These are phyloP conservation scores for Bruguiera sexangula DNA, from an alignment of 345 rosid genomes.

Conservation along the genomic window DNA sequence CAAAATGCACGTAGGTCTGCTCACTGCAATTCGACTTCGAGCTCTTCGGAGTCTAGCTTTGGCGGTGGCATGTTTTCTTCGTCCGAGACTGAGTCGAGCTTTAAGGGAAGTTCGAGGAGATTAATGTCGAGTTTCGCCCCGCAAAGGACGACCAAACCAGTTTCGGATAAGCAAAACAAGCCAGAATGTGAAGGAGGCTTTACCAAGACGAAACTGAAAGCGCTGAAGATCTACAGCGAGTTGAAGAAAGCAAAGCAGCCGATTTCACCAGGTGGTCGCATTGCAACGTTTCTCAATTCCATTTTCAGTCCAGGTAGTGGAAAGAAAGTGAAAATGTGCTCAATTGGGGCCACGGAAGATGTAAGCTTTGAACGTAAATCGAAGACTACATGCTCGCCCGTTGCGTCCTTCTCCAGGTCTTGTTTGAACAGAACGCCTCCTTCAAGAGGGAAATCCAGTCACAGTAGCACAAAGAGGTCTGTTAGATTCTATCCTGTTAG, in stretches of 20 bases:
- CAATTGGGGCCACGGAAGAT: conserved; percentile 55
- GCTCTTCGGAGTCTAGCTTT: conserved; percentile 52
- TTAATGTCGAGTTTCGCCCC: conserved; percentile 1
- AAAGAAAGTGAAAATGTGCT: conserved; percentile 73
- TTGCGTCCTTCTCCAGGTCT: conserved; percentile 55
- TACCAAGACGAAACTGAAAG: conserved; percentile 49
- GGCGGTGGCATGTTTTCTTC: conserved; percentile 44
- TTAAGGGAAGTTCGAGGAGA: conserved; percentile 30
- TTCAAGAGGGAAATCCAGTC: conserved; percentile 24
- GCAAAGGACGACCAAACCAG: conserved; percentile 1
- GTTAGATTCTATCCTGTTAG: conserved; percentile 63
- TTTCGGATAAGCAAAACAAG: conserved; percentile 17
- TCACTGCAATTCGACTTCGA: conserved; percentile 37
- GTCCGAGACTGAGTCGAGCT: conserved; percentile 45
- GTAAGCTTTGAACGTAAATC: conserved; percentile 54
- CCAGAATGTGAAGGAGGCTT: conserved; percentile 38
- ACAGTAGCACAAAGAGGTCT: conserved; percentile 40
- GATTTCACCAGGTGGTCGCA: conserved; percentile 68
- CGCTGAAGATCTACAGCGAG: conserved; percentile 51
- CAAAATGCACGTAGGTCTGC: conserved; percentile 15
- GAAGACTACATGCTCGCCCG: conserved; percentile 43
- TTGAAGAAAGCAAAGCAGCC: conserved; percentile 76
- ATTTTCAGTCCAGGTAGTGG: conserved; percentile 61
- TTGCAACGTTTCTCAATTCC: conserved; percentile 65
- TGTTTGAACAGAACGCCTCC: conserved; percentile 53